Evolutionary conservation across 2,329 filamentous ascomycete genomes (phyloP).

Genomic region (Ceratocystis papillata): DNA sequence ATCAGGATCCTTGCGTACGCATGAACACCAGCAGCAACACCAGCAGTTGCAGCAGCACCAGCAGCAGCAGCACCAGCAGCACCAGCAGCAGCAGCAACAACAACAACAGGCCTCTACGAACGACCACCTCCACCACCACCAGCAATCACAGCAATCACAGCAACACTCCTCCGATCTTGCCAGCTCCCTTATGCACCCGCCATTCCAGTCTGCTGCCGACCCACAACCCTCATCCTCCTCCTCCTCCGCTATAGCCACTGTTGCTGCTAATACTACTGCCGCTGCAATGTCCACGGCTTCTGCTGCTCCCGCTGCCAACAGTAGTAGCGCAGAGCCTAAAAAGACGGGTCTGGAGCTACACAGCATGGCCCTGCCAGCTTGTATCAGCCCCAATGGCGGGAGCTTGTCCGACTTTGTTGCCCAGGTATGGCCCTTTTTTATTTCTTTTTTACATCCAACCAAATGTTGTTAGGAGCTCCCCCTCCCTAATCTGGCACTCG

Average conservation of each 20-base stretch:
- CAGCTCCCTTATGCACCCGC: background rate
- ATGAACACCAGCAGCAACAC: background rate
- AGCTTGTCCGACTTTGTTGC: slow-evolving; percentile 75
- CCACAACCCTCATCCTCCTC: background rate
- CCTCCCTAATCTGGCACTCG: background rate
- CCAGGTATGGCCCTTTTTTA: slow-evolving; percentile 45
- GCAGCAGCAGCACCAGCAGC: background rate
- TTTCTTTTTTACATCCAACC: background rate
- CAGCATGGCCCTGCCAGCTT: slow-evolving; percentile 59
- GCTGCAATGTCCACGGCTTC: background rate
- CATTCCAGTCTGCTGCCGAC: background rate
- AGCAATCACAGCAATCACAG: background rate
- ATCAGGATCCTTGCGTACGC: background rate
- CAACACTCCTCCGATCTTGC: slow-evolving; percentile 16
- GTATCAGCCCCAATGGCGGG: slow-evolving; percentile 64
- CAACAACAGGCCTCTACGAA: background rate
- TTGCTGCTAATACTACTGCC: background rate
- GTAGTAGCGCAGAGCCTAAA: slow-evolving; percentile 9
- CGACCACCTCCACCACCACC: slow-evolving; percentile 10
- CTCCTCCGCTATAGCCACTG: slow-evolving; percentile 15
- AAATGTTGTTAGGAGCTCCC: background rate
- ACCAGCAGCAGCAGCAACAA: background rate
- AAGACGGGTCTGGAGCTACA: slow-evolving; percentile 40
- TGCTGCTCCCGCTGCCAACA: background rate
- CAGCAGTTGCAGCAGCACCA: slow-evolving; percentile 10